Conservation (phyloP, 176 grass and related monocot genomes). For the Echinochloa phyllopogon region DNA sequence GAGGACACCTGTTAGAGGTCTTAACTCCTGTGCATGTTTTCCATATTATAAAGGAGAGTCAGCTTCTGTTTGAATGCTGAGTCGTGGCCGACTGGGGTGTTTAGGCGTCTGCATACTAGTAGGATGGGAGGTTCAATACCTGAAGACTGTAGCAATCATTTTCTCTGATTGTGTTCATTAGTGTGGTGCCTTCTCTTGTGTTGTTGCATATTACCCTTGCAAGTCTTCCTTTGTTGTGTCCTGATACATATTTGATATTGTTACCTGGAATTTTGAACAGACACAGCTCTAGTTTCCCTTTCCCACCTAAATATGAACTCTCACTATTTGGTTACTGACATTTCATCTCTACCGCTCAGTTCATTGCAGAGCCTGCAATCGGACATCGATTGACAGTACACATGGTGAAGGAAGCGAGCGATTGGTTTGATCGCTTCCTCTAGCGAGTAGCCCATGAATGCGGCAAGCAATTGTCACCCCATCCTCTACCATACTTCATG, state of each 20-base stretch:
- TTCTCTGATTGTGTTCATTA: not conserved
- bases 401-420: constrained; percentile 84
- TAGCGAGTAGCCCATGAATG: not conserved
- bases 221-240: not conserved
- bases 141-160: not conserved
- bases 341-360: constrained; percentile 49
- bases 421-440: constrained; percentile 80
- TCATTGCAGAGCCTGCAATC: constrained; percentile 63
- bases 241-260: not conserved
- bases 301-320: not conserved
- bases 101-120: constrained; percentile 4
- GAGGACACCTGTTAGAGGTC: not conserved
- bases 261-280: not conserved
- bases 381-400: constrained; percentile 52
- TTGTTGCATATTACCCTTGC: not conserved
- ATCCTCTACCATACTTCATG: not conserved
- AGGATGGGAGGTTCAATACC: not conserved
- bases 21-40: not conserved
- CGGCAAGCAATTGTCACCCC: not conserved
- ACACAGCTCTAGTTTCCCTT: not conserved
- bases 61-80: constrained; percentile 37
- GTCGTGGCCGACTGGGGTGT: not conserved
- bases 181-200: not conserved
- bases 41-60: not conserved
- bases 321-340: not conserved